phyloP scores from a whole-genome alignment of 2,329 filamentous ascomycete species.

The Xylariaceae sp. region DNA sequence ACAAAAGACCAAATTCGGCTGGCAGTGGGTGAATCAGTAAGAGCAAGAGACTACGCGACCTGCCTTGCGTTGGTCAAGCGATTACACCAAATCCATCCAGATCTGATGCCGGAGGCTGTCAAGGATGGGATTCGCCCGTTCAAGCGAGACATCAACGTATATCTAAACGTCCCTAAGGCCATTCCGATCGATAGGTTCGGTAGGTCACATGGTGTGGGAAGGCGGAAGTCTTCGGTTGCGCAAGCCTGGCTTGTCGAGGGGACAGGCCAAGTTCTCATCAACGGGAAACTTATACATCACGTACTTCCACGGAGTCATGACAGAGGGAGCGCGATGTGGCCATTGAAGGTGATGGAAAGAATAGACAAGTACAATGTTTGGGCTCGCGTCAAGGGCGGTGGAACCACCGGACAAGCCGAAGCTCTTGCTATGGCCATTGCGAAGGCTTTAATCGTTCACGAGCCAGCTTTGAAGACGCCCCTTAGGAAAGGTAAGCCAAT shows the following conservation, averaged over 20 bases:
- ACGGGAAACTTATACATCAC: constrained; percentile 81
- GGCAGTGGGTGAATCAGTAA: constrained; percentile 71
- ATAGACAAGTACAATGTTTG: constrained; percentile 98
- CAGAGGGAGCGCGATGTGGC: constrained; percentile 91
- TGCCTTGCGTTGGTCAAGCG: constrained; percentile 76
- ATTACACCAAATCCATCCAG: constrained; percentile 83
- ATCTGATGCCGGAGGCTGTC: constrained; percentile 73
- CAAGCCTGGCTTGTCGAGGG: constrained; percentile 90
- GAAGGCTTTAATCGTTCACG: constrained; percentile 85
- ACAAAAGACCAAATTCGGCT: constrained; percentile 75
- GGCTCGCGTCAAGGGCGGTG: constrained; percentile 81
- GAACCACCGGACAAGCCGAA: constrained; percentile 93
- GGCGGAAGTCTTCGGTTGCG: constrained; percentile 85
- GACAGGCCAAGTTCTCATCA: constrained; percentile 85
- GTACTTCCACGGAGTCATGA: constrained; percentile 89
- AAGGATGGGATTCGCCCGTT: constrained; percentile 67
- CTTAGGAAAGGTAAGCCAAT: constrained; percentile 78
- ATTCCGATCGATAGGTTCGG: constrained; percentile 75
- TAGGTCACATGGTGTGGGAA: constrained; percentile 76
- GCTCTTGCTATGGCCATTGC: constrained; percentile 88
- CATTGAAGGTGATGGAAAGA: constrained; percentile 78
- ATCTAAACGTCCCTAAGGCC: constrained; percentile 64
- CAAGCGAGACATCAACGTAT: constrained; percentile 74
- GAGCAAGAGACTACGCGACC: constrained; percentile 75
- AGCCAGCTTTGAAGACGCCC: constrained; percentile 86